phyloP scores from a whole-genome alignment of 2,329 filamentous ascomycete species.

The Verticillium longisporum region DNA sequence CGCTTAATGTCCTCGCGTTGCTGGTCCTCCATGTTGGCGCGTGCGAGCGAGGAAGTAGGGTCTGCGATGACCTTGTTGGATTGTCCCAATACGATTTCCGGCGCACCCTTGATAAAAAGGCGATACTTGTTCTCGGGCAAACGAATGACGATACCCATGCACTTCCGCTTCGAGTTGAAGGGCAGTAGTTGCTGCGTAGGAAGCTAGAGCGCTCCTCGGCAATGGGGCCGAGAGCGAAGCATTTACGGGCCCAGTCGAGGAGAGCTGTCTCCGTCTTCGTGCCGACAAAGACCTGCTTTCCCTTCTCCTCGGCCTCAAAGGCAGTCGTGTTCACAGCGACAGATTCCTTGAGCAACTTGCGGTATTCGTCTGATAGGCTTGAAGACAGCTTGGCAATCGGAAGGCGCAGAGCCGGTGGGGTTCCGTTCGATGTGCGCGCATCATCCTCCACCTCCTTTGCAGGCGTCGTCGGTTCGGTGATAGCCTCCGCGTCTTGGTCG shows the following conservation, averaged over 20 bases:
- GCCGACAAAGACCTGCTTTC: conserved; percentile 38
- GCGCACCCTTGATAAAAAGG: conserved; percentile 46
- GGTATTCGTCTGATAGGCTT: conserved; percentile 24
- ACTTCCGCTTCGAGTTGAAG: conserved; percentile 45
- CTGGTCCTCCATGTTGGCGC: conserved; percentile 22
- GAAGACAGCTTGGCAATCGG: conserved; percentile 8
- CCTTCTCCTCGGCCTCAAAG: conserved; percentile 40
- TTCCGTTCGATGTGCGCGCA: not conserved
- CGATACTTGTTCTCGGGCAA: conserved; percentile 26
- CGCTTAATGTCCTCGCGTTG: conserved; percentile 20
- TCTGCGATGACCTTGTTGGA: conserved; percentile 37
- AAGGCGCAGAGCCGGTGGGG: not conserved
- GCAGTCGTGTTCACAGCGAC: conserved; percentile 45
- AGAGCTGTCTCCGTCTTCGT: conserved; percentile 50
- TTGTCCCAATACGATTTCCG: conserved; percentile 40
- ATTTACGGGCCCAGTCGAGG: conserved; percentile 23
- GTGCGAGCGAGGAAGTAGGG: conserved; percentile 26
- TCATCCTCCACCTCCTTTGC: conserved; percentile 1
- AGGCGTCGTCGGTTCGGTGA: not conserved
- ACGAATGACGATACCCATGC: conserved; percentile 34
- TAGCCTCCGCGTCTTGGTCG: conserved; percentile 2
- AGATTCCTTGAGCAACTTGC: conserved; percentile 29
- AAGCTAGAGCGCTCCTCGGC: conserved; percentile 39
- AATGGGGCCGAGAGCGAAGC: conserved; percentile 32
- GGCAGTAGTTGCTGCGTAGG: conserved; percentile 39